A percentile compares a stretch with the other conserved stretches of the same genome.
Conservation (phyloP, 129 eudicot species). For the Chrysanthemum makinoi region DNA sequence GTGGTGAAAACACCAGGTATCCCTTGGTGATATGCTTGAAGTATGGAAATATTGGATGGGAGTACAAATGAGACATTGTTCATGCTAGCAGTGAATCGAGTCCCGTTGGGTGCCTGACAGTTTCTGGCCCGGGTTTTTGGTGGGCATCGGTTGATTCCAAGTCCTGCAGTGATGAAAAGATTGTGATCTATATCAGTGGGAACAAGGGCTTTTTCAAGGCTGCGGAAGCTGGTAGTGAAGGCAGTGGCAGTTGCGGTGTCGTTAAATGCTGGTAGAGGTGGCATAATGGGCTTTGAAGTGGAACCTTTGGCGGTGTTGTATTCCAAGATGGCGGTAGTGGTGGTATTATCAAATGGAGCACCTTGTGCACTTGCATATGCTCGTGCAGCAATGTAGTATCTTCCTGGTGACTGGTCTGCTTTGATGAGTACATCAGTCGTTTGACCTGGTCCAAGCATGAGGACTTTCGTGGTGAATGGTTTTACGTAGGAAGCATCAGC, state of each 20-base stretch:
- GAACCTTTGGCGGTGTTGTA: conserved; percentile 45
- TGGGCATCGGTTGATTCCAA: conserved; percentile 76
- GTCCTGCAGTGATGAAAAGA: conserved; percentile 70
- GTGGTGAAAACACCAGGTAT: conserved; percentile 74
- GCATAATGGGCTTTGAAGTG: conserved; percentile 48
- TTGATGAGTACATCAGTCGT: conserved; percentile 86
- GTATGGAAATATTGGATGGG: conserved; percentile 70
- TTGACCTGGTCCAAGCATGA: conserved; percentile 97
- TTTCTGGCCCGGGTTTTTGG: conserved; percentile 41
- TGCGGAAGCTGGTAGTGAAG: conserved; percentile 65
- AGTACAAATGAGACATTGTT: conserved; percentile 80
- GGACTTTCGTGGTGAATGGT: conserved; percentile 79
- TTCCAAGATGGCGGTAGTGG: conserved; percentile 89
- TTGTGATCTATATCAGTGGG: conserved; percentile 68
- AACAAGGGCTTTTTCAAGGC: conserved; percentile 53
- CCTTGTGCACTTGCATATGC: conserved; percentile 91
- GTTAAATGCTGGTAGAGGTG: conserved; percentile 76
- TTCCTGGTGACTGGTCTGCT: conserved; percentile 70
- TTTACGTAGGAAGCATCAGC: conserved; percentile 91
- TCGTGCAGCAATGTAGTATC: conserved; percentile 87
- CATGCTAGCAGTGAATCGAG: conserved; percentile 90
- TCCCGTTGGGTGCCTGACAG: conserved; percentile 93
- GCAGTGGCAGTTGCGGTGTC: conserved; percentile 82
- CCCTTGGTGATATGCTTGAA: conserved; percentile 72
- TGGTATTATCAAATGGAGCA: conserved; percentile 85